Evolutionary conservation across 306 rosid species (phyloP).

Genomic region (Potentilla sterilis): DNA sequence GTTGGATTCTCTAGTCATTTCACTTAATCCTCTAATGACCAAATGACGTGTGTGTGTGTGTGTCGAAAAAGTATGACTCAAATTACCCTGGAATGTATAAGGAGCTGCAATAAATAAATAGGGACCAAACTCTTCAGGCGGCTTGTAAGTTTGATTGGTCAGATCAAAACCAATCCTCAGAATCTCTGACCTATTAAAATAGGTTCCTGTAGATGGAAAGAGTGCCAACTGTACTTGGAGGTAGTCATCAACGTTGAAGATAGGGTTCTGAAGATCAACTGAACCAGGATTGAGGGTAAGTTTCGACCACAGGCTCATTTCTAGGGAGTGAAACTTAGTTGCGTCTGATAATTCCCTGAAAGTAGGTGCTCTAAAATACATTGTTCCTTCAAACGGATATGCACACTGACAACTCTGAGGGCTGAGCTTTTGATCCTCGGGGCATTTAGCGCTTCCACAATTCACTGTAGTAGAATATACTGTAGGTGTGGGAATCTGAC

Average conservation of each 20-base stretch:
- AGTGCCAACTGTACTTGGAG: constrained; percentile 77
- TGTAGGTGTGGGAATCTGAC: constrained; percentile 50
- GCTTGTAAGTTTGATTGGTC: constrained; percentile 85
- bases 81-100: constrained; percentile 68
- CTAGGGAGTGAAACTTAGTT: constrained; percentile 57
- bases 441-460: constrained; percentile 58
- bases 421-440: constrained; percentile 57
- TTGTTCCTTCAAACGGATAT: constrained; percentile 70
- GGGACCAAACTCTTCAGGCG: constrained; percentile 77
- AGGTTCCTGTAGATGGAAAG: constrained; percentile 62
- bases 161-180: constrained; percentile 75
- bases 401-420: constrained; percentile 95
- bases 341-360: constrained; percentile 67
- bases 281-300: constrained; percentile 76
- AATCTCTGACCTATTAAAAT: constrained; percentile 71
- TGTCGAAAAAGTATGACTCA: background rate
- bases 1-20: constrained; percentile 27
- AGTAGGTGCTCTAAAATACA: constrained; percentile 75
- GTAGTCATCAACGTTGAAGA: constrained; percentile 73
- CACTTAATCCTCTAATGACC: background rate
- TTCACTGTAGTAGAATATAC: constrained; percentile 70
- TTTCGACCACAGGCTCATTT: constrained; percentile 63
- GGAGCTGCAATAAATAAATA: constrained; percentile 66
- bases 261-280: constrained; percentile 67
- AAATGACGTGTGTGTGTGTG: background rate